These are phyloP conservation scores for Scenedesmus sp. DNA, from an alignment of 163 green algal genomes.

Conservation along the genomic window DNA sequence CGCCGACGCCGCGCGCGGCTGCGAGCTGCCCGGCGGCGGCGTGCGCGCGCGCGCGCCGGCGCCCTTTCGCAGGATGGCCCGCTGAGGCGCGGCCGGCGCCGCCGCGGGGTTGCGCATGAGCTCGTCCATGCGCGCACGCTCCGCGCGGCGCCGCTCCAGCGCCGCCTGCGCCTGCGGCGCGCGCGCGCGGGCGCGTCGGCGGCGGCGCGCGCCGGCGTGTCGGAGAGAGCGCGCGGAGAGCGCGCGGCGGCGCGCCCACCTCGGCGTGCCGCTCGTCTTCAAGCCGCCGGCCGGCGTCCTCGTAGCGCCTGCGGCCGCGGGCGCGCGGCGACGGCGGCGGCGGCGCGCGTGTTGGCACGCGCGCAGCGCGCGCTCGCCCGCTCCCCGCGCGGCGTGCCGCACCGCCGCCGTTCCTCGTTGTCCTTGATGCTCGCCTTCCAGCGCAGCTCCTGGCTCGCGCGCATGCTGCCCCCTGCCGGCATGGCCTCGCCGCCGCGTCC, in stretches of 20 bases:
- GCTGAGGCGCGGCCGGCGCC: conserved; percentile 56
- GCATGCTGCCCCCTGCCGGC: conserved; percentile 20
- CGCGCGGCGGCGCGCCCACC: conserved; percentile 22
- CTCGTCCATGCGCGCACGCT: conserved; percentile 59
- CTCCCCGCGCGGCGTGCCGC: neutral
- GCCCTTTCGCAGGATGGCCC: conserved; percentile 56
- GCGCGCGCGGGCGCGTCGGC: too few species aligned
- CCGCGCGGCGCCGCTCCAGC: conserved; percentile 47
- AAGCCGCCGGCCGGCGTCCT: conserved; percentile 44
- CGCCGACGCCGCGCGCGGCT: neutral
- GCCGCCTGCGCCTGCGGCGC: conserved; percentile 53
- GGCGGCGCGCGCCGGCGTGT: neutral
- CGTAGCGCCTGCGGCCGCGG: conserved; percentile 54
- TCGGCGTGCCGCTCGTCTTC: conserved; percentile 47
- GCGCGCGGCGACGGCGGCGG: too few species aligned
- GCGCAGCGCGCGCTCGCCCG: too few species aligned
- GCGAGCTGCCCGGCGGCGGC: neutral
- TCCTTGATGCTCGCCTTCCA: conserved; percentile 41
- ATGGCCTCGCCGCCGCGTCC: too few species aligned
- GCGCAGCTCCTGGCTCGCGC: conserved; percentile 36
- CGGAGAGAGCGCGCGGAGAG: neutral
- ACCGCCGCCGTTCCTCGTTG: conserved; percentile 35
- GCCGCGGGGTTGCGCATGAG: conserved; percentile 65
- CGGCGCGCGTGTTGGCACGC: too few species aligned
- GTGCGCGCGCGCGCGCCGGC: conserved; percentile 25